Percentiles rank a stretch among this genome's conserved stretches.
phyloP scores from a whole-genome alignment of 1,284 basidiomycete genomes.

The Trametes polyzona region DNA sequence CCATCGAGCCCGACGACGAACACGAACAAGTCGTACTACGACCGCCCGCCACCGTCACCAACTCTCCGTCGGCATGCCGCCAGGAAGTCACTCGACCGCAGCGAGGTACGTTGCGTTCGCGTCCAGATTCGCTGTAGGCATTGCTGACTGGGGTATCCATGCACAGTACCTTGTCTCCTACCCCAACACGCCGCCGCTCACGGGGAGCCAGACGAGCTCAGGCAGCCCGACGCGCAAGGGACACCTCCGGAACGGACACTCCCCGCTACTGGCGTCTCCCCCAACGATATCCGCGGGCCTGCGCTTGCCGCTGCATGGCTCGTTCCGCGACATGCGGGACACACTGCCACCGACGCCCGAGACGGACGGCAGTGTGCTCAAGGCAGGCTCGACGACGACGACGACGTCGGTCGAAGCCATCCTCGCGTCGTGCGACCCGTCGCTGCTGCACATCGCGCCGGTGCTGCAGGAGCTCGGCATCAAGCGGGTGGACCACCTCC shows the following conservation, averaged over 20 bases:
- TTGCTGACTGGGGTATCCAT: neutral
- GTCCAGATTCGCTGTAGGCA: neutral
- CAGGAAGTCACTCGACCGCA: conserved; percentile 24
- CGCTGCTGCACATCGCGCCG: conserved; percentile 60
- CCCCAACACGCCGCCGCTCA: conserved; percentile 36
- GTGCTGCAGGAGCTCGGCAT: conserved; percentile 61
- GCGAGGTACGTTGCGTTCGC: conserved; percentile 22
- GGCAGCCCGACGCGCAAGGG: conserved; percentile 22
- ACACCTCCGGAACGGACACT: neutral
- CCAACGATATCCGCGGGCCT: conserved; percentile 5
- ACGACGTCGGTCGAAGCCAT: conserved; percentile 51
- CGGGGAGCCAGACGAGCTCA: conserved; percentile 32
- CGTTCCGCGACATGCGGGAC: conserved; percentile 14
- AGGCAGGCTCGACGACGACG: conserved; percentile 34
- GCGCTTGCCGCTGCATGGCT: conserved; percentile 18
- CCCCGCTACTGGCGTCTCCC: neutral
- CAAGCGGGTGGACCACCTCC: conserved; percentile 57
- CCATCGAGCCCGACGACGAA: conserved; percentile 24
- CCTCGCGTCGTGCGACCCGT: conserved; percentile 59
- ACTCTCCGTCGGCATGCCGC: conserved; percentile 23
- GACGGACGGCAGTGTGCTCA: conserved; percentile 18
- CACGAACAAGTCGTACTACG: conserved; percentile 18
- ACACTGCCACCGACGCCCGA: neutral
- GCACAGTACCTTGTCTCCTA: conserved; percentile 32
- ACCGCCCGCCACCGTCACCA: conserved; percentile 26